Base-by-base conservation (phyloP, 768 basidiomycete genomes). In the Leccinum arenicola region DNA sequence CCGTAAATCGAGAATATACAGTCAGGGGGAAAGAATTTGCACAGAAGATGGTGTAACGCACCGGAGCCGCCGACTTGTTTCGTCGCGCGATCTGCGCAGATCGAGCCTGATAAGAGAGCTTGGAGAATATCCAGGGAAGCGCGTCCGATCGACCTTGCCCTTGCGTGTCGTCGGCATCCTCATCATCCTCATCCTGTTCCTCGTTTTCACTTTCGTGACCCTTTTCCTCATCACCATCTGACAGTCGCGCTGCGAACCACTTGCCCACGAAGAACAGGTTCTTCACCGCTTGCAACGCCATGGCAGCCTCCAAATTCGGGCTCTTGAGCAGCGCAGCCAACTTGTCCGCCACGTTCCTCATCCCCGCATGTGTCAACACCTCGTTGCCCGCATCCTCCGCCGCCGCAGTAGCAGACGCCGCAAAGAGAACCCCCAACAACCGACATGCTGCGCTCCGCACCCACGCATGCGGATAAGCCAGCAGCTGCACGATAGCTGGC, bases 391-490 rank as follows among this genome's bases (percentile, higher is more conserved):
- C 43, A 19, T 23, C 53, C 35, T 3, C 21, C 8, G 9, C 31
- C 23, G 0, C 25, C 27, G 23, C n/a, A 10, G 52, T 78, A 72
- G 33, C 82, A 82, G 12, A 81, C 3, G 82, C 78, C 6, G 81
- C 72, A 70, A 90, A 94, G 5, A 94, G 75, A 21, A 80, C 66
- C 17, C 93, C 93, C 3, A 97, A 70, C 12, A 94, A 78, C 56
- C 92, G 81, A 59, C 88, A 87, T 2, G 94, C 81, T 1, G 88
- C 89, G 6, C 84, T 85, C 45, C 95, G 87, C 0, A 97, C 94
- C 96, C 95, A 98, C 4, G 92, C 84, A 71, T 99, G 97, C 5
- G 95, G 95, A 75, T 88, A 98, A 3, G 89, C 78, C 3, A 98
- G 82, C 65, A 90, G 86, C 0, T 76, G 65, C 23, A 84, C 76